Conservation (phyloP, 345 rosid genomes). For the Dovyalis caffra region DNA sequence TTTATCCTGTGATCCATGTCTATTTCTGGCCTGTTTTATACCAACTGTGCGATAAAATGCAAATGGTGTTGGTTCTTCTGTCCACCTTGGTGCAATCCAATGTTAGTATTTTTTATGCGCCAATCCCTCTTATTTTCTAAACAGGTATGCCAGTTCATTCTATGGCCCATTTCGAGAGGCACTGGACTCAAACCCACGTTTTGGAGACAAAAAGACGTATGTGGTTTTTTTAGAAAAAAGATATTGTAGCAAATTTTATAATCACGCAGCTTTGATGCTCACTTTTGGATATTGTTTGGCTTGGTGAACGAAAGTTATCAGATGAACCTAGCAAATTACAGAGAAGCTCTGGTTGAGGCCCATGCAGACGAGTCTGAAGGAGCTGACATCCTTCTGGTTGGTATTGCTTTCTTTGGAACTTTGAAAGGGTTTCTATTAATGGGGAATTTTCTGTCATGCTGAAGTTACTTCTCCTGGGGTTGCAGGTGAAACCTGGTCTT, state of each 20-base stretch:
- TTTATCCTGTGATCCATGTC: not conserved
- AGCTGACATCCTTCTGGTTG: constrained; percentile 91
- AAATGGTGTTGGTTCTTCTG: not conserved
- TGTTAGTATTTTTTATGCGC: constrained; percentile 11
- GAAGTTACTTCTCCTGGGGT: constrained; percentile 19
- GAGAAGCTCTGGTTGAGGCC: constrained; percentile 88
- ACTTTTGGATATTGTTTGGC: constrained; percentile 20
- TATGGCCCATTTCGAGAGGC: constrained; percentile 98
- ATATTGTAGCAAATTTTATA: not conserved
- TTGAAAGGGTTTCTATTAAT: not conserved
- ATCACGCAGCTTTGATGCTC: not conserved
- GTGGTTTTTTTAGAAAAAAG: constrained; percentile 11
- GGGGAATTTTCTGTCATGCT: constrained; percentile 1
- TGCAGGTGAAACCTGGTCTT: constrained; percentile 92
- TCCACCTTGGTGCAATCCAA: constrained; percentile 1
- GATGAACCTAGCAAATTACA: constrained; percentile 94
- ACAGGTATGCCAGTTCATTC: constrained; percentile 93
- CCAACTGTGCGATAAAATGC: not conserved
- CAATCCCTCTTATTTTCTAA: constrained; percentile 6
- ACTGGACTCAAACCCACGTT: constrained; percentile 86
- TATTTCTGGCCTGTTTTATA: not conserved
- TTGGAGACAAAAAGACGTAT: constrained; percentile 94
- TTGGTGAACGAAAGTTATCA: constrained; percentile 70
- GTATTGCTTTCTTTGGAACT: constrained; percentile 20
- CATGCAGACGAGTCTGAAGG: constrained; percentile 91